Percentiles rank a stretch among this genome's conserved stretches.
Evolutionary conservation across 2,329 filamentous ascomycete genomes (phyloP).

Genomic region (Mycosphaerella sp.): DNA sequence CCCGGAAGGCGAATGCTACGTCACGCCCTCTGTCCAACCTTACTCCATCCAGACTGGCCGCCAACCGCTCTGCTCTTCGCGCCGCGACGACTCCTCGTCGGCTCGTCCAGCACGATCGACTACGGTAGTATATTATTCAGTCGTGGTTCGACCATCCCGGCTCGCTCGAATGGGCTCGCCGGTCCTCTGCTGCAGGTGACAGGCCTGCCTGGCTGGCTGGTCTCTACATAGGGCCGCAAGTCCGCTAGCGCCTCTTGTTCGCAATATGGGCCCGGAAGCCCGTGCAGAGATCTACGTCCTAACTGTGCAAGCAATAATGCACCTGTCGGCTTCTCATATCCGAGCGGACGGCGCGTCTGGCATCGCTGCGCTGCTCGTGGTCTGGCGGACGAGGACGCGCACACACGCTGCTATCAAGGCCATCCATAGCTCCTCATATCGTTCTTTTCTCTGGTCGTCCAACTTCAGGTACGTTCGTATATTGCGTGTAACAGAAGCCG

Average conservation of each 20-base stretch:
- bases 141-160: not conserved
- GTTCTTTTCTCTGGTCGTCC: no score
- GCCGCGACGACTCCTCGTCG: not conserved
- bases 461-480: no score
- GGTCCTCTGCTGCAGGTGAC: not conserved
- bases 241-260: constrained; percentile 2
- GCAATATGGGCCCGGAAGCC: constrained; percentile 4
- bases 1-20: constrained; percentile 4
- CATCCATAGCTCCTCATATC: not conserved
- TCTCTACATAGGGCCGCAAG: not conserved
- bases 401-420: not conserved
- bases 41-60: constrained; percentile 2
- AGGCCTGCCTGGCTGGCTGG: constrained; percentile 3
- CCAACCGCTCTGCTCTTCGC: not conserved
- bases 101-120: not conserved
- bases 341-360: not conserved
- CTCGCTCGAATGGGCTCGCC: not conserved
- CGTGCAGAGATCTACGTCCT: constrained; percentile 7
- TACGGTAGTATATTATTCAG: not conserved
- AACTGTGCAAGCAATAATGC: not conserved
- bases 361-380: not conserved
- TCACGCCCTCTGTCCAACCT: constrained; percentile 2
- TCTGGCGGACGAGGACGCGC: not conserved
- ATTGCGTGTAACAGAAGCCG: constrained; percentile 2
- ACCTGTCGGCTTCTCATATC: constrained; percentile 7